These are phyloP conservation scores for Citrullus colocynthis DNA, from an alignment of 306 rosid genomes.

Conservation along the genomic window DNA sequence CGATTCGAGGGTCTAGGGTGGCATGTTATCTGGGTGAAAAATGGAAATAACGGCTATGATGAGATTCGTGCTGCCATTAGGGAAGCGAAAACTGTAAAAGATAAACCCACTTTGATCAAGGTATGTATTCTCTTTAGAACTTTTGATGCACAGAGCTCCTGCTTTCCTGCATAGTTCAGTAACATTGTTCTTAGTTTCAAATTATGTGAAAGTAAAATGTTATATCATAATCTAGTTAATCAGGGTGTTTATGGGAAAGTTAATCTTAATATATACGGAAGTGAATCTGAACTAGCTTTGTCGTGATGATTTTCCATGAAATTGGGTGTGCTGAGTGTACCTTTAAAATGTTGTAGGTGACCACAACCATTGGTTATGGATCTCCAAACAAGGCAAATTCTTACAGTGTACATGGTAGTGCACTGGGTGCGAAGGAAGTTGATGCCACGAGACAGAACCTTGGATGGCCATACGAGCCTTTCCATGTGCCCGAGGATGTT, in stretches of 20 bases:
- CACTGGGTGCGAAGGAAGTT: slow-evolving; percentile 94
- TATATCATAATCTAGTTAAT: background rate
- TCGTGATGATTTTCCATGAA: background rate
- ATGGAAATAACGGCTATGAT: slow-evolving; percentile 83
- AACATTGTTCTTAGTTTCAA: background rate
- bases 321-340: background rate
- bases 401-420: slow-evolving; percentile 95
- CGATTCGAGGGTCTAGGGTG: slow-evolving; percentile 96
- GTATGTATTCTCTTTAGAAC: slow-evolving; percentile 22
- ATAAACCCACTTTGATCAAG: slow-evolving; percentile 87
- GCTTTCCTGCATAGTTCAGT: background rate
- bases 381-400: slow-evolving; percentile 98
- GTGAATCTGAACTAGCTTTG: background rate
- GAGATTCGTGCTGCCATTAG: slow-evolving; percentile 91
- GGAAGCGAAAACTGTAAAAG: slow-evolving; percentile 87
- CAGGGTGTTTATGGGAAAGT: background rate
- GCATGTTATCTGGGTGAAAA: slow-evolving; percentile 97
- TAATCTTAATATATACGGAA: background rate
- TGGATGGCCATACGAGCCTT: slow-evolving; percentile 89
- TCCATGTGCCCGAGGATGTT: slow-evolving; percentile 94
- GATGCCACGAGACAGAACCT: slow-evolving; percentile 91
- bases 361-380: slow-evolving; percentile 94
- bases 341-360: slow-evolving; percentile 33
- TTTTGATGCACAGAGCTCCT: background rate
- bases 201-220: background rate